Percentiles rank a stretch among this genome's conserved stretches.
phyloP scores from a whole-genome alignment of 768 basidiomycete genomes.

The Suillus subalutaceus region DNA sequence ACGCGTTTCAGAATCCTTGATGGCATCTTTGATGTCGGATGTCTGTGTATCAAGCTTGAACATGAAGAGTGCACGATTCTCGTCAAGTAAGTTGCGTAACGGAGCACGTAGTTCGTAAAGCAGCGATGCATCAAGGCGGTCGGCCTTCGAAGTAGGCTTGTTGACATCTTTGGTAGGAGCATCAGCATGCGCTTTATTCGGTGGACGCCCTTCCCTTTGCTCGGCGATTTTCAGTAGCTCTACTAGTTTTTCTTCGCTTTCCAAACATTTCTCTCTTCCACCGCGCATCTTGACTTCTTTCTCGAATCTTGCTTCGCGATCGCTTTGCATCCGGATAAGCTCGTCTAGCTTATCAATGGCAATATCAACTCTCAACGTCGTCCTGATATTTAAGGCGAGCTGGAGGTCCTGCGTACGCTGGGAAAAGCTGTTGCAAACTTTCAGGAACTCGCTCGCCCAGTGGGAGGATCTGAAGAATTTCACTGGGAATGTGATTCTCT shows the following conservation, averaged over 20 bases:
- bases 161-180: neutral
- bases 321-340: slow-evolving; percentile 15
- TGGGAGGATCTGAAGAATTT: slow-evolving; percentile 35
- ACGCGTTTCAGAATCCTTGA: neutral
- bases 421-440: slow-evolving; percentile 36
- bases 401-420: slow-evolving; percentile 39
- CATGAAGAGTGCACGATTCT: neutral
- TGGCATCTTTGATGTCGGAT: neutral
- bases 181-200: neutral
- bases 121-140: neutral
- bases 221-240: neutral
- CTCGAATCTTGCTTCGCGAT: slow-evolving; percentile 28
- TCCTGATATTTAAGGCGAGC: slow-evolving; percentile 41
- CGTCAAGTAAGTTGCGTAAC: neutral
- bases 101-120: neutral
- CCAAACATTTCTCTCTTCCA: slow-evolving; percentile 36
- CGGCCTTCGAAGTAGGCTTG: neutral
- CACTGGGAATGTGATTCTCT: slow-evolving; percentile 18
- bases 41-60: neutral
- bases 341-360: slow-evolving; percentile 18
- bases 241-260: neutral
- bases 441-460: slow-evolving; percentile 43
- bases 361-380: slow-evolving; percentile 37
- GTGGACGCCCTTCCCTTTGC: neutral
- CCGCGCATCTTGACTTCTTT: slow-evolving; percentile 26